Conservation (phyloP, 73 alveolate genomes). For the Tetrahymena elliotti region DNA sequence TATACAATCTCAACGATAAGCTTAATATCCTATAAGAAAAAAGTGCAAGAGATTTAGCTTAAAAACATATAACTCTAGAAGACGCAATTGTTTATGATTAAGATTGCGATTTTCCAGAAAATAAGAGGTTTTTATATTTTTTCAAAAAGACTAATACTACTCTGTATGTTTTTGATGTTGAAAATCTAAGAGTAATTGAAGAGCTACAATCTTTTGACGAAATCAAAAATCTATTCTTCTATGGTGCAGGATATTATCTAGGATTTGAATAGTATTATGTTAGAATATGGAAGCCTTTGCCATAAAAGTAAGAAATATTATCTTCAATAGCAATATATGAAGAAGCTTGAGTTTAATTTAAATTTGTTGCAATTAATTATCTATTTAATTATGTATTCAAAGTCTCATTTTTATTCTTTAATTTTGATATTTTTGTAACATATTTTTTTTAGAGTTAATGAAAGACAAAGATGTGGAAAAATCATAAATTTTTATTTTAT, state of each 20-base stretch:
- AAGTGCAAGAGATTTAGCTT: not conserved
- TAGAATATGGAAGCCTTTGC: not conserved
- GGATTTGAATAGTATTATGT: not conserved
- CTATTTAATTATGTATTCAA: not conserved
- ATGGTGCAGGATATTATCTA: not conserved
- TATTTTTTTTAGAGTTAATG: too few relatives aligned
- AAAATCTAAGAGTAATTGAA: not conserved
- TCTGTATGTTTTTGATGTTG: not conserved
- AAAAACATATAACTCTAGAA: not conserved
- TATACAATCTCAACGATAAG: not conserved
- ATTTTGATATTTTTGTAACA: too few relatives aligned
- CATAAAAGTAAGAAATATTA: not conserved
- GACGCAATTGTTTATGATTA: not conserved
- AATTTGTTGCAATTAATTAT: not conserved
- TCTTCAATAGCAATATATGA: not conserved
- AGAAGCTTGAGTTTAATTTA: not conserved
- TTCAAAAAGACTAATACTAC: not conserved
- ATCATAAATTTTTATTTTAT: too few relatives aligned
- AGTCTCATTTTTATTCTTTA: too few relatives aligned
- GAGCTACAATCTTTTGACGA: not conserved
- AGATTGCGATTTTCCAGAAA: not conserved
- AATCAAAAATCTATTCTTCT: not conserved
- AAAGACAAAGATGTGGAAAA: too few relatives aligned
- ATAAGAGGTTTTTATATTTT: not conserved
- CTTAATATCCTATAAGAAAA: not conserved